These are phyloP conservation scores for Annulohypoxylon stygium DNA, from an alignment of 495 filamentous ascomycete species.

Conservation along the genomic window DNA sequence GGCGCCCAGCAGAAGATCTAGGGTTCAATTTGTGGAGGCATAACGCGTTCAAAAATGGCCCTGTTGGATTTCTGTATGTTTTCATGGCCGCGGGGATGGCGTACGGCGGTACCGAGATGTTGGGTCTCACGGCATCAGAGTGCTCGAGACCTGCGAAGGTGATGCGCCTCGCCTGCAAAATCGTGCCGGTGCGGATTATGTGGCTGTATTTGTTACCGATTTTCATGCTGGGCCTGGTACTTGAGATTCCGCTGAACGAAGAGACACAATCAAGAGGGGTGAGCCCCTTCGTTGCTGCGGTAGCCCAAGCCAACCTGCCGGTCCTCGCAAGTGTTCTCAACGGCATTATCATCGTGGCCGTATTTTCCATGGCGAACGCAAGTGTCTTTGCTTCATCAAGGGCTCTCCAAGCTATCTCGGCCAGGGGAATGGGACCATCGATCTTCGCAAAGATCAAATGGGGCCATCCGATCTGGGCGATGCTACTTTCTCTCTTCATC, in stretches of 20 bases:
- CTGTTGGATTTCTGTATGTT: conserved; percentile 69
- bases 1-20: conserved; percentile 23
- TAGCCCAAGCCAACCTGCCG: conserved; percentile 68
- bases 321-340: conserved; percentile 74
- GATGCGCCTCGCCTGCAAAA: conserved; percentile 76
- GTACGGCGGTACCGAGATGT: conserved; percentile 73
- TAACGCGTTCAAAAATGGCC: conserved; percentile 70
- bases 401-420: conserved; percentile 68
- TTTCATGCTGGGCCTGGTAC: conserved; percentile 66
- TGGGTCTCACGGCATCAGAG: conserved; percentile 78
- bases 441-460: conserved; percentile 63
- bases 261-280: conserved; percentile 54
- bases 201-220: conserved; percentile 76
- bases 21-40: conserved; percentile 54
- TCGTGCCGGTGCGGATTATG: conserved; percentile 80
- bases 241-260: conserved; percentile 41
- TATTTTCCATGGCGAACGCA: conserved; percentile 68
- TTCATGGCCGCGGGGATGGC: conserved; percentile 72
- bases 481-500: conserved; percentile 64
- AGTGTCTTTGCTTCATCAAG: conserved; percentile 69
- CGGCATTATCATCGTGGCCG: conserved; percentile 69
- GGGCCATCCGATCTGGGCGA: conserved; percentile 64
- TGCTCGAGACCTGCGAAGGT: conserved; percentile 77
- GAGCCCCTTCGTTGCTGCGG: conserved; percentile 74
- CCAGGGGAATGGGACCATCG: conserved; percentile 65